Base-by-base conservation (phyloP, 148 eudicot species). In the Persicaria tinctoria region DNA sequence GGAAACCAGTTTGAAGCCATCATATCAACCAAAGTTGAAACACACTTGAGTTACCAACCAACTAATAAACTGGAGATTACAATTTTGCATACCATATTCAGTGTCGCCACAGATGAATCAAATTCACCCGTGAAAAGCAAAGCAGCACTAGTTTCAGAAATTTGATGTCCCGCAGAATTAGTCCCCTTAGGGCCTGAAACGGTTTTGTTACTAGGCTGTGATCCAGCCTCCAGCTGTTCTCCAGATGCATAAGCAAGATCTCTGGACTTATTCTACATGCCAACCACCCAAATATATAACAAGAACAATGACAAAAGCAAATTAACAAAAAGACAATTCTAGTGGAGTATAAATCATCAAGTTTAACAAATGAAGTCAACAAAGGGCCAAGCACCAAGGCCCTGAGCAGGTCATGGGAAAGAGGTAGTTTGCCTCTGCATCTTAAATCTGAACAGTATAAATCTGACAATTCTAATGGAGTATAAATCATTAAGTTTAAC, bases 241-340 rank as follows among this genome's bases (percentile, higher is more conserved):
- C 87, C 84, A 77, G 91, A 81, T 82, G 86, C 85, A 78, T 50
- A 80, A 73, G 87, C 87, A 82, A 91, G 91, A 70, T 82, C 91
- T 79, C 88, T 93, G 77, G 82, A 85, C 85, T 82, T 85, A 76
- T 82, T 87, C 98, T 94, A 82, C 27, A 41, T 51, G 48, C 10
- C 16, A 74, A 1, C 74, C 46, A 80, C 47, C 57, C 51, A 81
- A 75, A 51, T 59, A 76, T 77, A 62, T 44, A 74, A 59, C 16
- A 68, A 45, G 18, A 55, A 63, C 8, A 68, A 54, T 53, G 17
- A n/a, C 44, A 8, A 44, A 59, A 48, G 53, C 44, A 77, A 3
- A 18, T 59, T 68, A 41, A 44, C 46, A 68, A 73, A 46, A 11
- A 41, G 46, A 70, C 49, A 41, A 20, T 2, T 72, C 12, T 50